These are phyloP conservation scores for Priceomyces fermenticarens DNA, from an alignment of 805 yeast species.

Conservation along the genomic window DNA sequence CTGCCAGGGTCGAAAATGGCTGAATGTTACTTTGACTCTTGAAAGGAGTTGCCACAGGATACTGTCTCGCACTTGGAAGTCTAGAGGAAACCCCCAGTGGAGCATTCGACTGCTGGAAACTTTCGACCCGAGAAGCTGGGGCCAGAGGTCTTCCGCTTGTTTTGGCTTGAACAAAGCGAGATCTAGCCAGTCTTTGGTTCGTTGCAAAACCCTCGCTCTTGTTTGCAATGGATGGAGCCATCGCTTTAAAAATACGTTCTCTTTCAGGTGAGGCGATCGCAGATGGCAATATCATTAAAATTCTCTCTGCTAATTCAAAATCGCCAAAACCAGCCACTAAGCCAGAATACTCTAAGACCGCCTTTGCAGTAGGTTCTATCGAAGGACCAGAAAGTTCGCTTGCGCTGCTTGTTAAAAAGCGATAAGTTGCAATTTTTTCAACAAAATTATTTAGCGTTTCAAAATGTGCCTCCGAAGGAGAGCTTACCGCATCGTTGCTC, in stretches of 20 bases:
- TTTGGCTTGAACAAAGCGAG: too few relatives aligned
- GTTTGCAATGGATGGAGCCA: constrained; percentile 23
- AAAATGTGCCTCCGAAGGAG: constrained; percentile 81
- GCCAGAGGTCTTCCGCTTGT: too few relatives aligned
- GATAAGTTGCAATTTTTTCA: constrained; percentile 77
- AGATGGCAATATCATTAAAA: constrained; percentile 69
- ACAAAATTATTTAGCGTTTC: constrained; percentile 78
- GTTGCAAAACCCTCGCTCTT: too few relatives aligned
- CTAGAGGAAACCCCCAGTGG: constrained; percentile 13
- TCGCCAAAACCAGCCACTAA: constrained; percentile 79
- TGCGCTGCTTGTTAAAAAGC: constrained; percentile 43
- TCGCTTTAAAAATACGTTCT: constrained; percentile 75
- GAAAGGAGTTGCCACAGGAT: constrained; percentile 16
- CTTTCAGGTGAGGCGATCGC: constrained; percentile 64
- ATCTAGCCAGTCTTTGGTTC: too few relatives aligned
- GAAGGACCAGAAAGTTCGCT: constrained; percentile 41
- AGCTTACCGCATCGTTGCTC: constrained; percentile 40
- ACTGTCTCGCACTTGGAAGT: constrained; percentile 12
- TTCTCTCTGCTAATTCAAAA: constrained; percentile 72
- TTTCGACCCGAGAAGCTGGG: too few relatives aligned
- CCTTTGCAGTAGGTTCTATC: constrained; percentile 50
- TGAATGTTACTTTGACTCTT: background rate
- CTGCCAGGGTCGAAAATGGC: constrained; percentile 18
- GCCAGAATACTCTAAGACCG: constrained; percentile 78
- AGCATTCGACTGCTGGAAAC: constrained; percentile 10